Base-by-base conservation (phyloP, 2,329 filamentous ascomycete genomes). In the Claviceps purpurea region DNA sequence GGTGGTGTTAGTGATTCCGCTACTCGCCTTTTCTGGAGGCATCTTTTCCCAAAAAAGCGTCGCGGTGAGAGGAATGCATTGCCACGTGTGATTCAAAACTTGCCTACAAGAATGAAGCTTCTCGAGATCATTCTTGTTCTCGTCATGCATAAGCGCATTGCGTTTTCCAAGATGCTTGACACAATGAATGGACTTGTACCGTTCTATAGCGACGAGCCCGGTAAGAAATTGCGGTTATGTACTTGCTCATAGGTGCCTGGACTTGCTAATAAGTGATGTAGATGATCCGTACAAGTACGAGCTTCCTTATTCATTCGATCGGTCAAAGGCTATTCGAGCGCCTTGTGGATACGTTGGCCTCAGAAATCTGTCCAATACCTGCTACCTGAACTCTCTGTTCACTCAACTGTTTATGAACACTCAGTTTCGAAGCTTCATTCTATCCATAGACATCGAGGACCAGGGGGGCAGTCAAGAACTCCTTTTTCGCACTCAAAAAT, bases 401-500 rank as follows among this genome's bases (percentile, higher is more conserved):
- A 91, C 89, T 0, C 93, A 98, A 63, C 78, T 98, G 0, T 98
- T 91, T 72, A 97, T 96, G 89, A 97, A 98, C 63, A 70, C 87
- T 16, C 77, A 81, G 6, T 97, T 98, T 61, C 84, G 93, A 18
- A 76, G 79, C 16, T 95, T 97, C 65, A 86, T 98, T 59, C 74
- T 97, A 55, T 68, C 73, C 52, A 73, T 79, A n/a, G 67, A 73
- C 8, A 70, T 87, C 24, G 65, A 72, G 14, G 79, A 85, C 55
- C 67, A 70, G 0, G 66, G 71, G 13, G 67, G 71, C 3, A 73
- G 76, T 34, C 86, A 93, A 60, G 76, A 73, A 51, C 74, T 97
- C 4, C 77, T 98, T 1, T 72, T 73, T 52, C 81, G 89, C 61
- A 89, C 91, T 0, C 87, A 94, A 60, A 81, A 79, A 34, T 72